Evolutionary conservation across 1,139 yeast species (phyloP), one percentile per base, ranked within the genome.

Genomic region (Geotrichum klebahnii): DNA sequence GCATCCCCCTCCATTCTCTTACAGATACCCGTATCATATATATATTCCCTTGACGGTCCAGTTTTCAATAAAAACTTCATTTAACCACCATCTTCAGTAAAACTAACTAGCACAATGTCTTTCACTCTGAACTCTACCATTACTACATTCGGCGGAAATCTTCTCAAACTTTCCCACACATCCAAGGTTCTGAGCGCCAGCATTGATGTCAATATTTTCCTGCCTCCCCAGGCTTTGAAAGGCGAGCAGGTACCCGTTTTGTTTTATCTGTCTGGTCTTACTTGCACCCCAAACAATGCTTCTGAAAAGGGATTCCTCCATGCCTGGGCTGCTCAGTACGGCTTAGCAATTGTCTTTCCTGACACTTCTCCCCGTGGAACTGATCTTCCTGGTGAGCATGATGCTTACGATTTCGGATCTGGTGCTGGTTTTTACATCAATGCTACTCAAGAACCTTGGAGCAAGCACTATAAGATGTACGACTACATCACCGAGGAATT

Each of bases 341-440:
- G 95, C 2, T 82, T 92, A 66, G 96, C 95, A 0, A 69, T 92
- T 22, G 87, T 92, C 1, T 90, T 85, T 67, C 97, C 98, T 16
- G 98, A 92, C 67, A 92, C 98, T 2, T 90, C 97, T 2, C 97
- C 98, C 50, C 80, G 97, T 23, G 96, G 95, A n/a, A 85, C 86
- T n/a, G 74, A 75, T 52, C 73, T 83, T 54, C 81, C 77, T 39
- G 95, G 96, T 32, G 95, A 88, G 64, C 86, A 85, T 62, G 94
- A 84, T 36, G 66, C 78, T 19, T 92, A 84, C 80, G 97, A 89
- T 66, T 87, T 92, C 63, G 98, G 98, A 19, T 76, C 90, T 1
- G 96, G 95, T 31, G 98, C 98, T 28, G 96, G 97, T 0, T 92
- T 90, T 70, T 92, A 92, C 64, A 78, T 92, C 51, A 85, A 92